phyloP scores from a whole-genome alignment of 371 early-diverging fungal species.

The Apophysomyces elegans region DNA sequence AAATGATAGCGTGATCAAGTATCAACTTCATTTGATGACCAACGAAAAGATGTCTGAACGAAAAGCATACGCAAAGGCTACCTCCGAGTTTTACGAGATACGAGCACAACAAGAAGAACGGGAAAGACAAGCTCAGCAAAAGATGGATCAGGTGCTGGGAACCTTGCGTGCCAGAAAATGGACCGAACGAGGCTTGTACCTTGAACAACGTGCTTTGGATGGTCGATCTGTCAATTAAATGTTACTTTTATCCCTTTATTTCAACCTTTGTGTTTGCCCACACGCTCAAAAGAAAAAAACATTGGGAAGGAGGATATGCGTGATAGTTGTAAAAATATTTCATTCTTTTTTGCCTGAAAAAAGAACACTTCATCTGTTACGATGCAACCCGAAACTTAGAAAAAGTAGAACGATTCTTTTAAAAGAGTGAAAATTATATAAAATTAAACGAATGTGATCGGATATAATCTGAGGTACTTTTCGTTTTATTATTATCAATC shows the following conservation, averaged over 20 bases:
- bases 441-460: too few relatives aligned
- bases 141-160: conserved; percentile 39
- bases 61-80: conserved; percentile 75
- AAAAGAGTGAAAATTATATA: too few relatives aligned
- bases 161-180: conserved; percentile 29
- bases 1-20: conserved; percentile 67
- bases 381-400: too few relatives aligned
- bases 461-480: too few relatives aligned
- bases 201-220: conserved; percentile 43
- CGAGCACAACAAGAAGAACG: conserved; percentile 79
- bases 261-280: too few relatives aligned
- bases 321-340: not conserved
- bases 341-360: too few relatives aligned
- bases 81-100: conserved; percentile 70
- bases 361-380: too few relatives aligned
- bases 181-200: conserved; percentile 37
- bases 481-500: too few relatives aligned
- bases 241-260: not conserved
- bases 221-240: not conserved
- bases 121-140: conserved; percentile 64
- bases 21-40: conserved; percentile 78
- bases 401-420: too few relatives aligned
- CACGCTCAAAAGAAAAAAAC: not conserved
- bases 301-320: not conserved
- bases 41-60: conserved; percentile 63